Evolutionary conservation across 352 stramenopile species (phyloP).

Genomic region (Globisporangium middletonii): DNA sequence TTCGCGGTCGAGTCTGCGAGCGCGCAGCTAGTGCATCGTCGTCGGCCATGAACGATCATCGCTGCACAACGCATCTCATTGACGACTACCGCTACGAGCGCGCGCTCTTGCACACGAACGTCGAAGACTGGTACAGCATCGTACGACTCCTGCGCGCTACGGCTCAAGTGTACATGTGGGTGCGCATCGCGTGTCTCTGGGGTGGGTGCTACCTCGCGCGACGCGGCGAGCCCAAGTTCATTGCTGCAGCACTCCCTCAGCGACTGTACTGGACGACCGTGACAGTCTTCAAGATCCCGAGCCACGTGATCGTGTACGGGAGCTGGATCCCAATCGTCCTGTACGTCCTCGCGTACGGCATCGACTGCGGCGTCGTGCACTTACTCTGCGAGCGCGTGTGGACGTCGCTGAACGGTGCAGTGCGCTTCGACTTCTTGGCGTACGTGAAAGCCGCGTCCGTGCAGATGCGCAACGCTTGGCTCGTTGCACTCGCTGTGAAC

Average conservation of each 20-base stretch:
- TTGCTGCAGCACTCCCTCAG: background rate
- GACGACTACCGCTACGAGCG: slow-evolving; percentile 58
- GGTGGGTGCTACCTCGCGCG: slow-evolving; percentile 16
- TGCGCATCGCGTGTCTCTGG: slow-evolving; percentile 24
- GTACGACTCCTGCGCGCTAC: slow-evolving; percentile 21
- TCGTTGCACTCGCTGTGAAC: slow-evolving; percentile 2
- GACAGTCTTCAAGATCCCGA: slow-evolving; percentile 22
- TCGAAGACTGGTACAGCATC: slow-evolving; percentile 25
- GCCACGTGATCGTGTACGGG: slow-evolving; percentile 31
- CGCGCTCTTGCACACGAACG: slow-evolving; percentile 26
- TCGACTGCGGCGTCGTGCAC: slow-evolving; percentile 21
- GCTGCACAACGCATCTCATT: slow-evolving; percentile 27
- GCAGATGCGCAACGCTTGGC: slow-evolving; percentile 38
- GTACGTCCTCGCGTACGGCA: slow-evolving; percentile 23
- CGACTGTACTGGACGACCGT: slow-evolving; percentile 3
- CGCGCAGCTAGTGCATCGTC: background rate
- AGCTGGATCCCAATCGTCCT: slow-evolving; percentile 25
- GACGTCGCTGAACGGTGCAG: slow-evolving; percentile 15
- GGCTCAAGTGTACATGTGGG: slow-evolving; percentile 39
- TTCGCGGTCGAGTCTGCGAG: slow-evolving; percentile 18
- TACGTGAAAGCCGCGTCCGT: slow-evolving; percentile 18
- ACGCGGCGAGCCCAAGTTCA: slow-evolving; percentile 13
- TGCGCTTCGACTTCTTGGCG: slow-evolving; percentile 12
- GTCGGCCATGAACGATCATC: background rate
- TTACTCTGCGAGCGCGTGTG: slow-evolving; percentile 17